Conservation (phyloP, 345 rosid species). For the Excoecaria cochinchinensis region DNA sequence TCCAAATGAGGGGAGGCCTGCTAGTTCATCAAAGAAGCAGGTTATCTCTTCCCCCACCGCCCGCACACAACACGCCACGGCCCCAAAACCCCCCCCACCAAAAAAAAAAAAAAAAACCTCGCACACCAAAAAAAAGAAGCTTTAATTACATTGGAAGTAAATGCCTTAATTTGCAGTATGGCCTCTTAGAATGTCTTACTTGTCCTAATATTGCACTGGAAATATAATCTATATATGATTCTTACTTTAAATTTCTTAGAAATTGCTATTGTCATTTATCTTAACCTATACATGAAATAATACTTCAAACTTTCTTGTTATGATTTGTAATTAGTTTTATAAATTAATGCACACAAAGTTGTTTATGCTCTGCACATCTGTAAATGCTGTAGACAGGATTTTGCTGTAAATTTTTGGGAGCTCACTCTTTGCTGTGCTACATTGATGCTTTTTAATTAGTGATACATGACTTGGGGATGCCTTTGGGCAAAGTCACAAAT, state of each 20-base stretch:
- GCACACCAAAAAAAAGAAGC: not conserved
- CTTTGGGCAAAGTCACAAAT: not conserved
- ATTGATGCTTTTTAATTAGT: not conserved
- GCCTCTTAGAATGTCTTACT: not conserved
- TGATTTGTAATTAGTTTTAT: not conserved
- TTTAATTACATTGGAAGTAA: not conserved
- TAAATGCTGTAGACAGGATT: not conserved
- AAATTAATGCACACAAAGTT: not conserved
- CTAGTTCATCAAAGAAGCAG: constrained; percentile 60
- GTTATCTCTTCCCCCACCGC: constrained; percentile 28
- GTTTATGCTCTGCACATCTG: not conserved
- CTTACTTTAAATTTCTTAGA: not conserved
- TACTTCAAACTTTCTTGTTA: not conserved
- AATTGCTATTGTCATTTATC: not conserved
- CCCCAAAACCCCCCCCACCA: too few species aligned
- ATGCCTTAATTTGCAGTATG: not conserved
- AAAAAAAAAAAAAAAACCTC: too few species aligned
- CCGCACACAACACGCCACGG: too few species aligned
- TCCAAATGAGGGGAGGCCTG: constrained; percentile 37
- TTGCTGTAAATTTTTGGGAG: not conserved
- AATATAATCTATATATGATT: not conserved
- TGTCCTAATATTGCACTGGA: not conserved
- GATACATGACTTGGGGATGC: not conserved
- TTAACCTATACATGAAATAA: not conserved
- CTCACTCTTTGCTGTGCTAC: not conserved